Evolutionary conservation across 176 grass and related monocot species (phyloP).

Genomic region (Cenchrus americanus): DNA sequence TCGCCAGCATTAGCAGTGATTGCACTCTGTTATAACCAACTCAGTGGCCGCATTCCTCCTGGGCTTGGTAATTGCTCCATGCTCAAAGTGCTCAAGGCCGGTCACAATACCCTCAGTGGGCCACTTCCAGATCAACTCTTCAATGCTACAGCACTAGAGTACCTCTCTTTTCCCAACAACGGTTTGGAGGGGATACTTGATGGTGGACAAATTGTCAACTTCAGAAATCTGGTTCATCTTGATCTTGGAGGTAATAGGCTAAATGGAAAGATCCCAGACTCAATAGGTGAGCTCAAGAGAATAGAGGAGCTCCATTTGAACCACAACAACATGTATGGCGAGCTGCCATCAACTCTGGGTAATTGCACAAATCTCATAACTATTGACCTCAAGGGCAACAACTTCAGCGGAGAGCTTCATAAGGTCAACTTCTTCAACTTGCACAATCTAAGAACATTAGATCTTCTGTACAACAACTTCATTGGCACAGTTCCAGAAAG

Average conservation of each 20-base stretch:
- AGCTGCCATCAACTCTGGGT: conserved; percentile 43
- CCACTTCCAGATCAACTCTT: conserved; percentile 45
- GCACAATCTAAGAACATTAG: conserved; percentile 28
- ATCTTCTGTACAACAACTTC: conserved; percentile 42
- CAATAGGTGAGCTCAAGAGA: conserved; percentile 41
- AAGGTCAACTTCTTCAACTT: conserved; percentile 49
- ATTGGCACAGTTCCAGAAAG: conserved; percentile 47
- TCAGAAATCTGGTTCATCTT: conserved; percentile 39
- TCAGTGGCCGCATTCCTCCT: conserved; percentile 30
- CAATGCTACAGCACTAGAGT: conserved; percentile 32
- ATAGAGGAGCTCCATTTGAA: conserved; percentile 36
- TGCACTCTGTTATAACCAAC: conserved; percentile 40
- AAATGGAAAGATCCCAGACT: conserved; percentile 34
- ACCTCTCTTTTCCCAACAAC: conserved; percentile 42
- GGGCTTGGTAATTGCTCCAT: conserved; percentile 42
- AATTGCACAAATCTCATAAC: conserved; percentile 37
- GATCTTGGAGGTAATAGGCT: conserved; percentile 39
- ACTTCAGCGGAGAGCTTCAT: conserved; percentile 28
- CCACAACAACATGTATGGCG: conserved; percentile 34
- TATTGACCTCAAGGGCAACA: conserved; percentile 35
- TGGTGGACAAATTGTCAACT: conserved; percentile 3
- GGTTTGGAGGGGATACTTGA: conserved; percentile 27
- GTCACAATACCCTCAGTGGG: conserved; percentile 38
- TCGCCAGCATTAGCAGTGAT: conserved; percentile 3
- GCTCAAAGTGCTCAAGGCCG: conserved; percentile 39